phyloP scores from a whole-genome alignment of 768 basidiomycete species.

The Phaeotremella fagi region DNA sequence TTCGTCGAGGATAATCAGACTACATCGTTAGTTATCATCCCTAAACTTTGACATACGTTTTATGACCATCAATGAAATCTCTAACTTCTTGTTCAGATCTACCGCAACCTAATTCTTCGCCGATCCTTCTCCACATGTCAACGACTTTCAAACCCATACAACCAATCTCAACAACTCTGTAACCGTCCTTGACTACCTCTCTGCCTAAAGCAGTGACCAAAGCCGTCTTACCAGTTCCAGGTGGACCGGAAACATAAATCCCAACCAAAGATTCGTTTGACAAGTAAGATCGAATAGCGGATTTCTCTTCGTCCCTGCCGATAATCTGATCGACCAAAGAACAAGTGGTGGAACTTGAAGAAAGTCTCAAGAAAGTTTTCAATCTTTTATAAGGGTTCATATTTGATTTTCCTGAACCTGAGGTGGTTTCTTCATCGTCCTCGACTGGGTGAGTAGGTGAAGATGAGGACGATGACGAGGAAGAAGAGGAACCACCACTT shows the following conservation, averaged over 20 bases:
- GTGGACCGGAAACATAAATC: constrained; percentile 80
- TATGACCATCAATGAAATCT: constrained; percentile 15
- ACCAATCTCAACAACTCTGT: constrained; percentile 42
- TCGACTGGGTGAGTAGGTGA: background rate
- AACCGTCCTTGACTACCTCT: constrained; percentile 22
- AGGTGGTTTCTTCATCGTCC: background rate
- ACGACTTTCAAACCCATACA: constrained; percentile 46
- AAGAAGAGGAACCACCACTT: constrained; percentile 1
- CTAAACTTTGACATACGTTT: constrained; percentile 4
- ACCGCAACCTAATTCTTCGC: constrained; percentile 33
- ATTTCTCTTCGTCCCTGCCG: constrained; percentile 44
- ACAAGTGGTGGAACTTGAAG: constrained; percentile 12
- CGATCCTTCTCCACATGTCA: constrained; percentile 43
- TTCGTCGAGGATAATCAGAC: constrained; percentile 48
- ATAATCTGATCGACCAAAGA: constrained; percentile 26
- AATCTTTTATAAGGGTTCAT: constrained; percentile 43
- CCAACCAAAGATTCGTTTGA: constrained; percentile 21
- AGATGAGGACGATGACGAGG: background rate
- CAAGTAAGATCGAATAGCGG: constrained; percentile 28
- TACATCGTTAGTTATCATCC: constrained; percentile 9
- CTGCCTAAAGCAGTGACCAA: constrained; percentile 39
- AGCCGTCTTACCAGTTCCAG: constrained; percentile 73
- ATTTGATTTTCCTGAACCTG: background rate
- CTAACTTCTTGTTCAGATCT: constrained; percentile 25
- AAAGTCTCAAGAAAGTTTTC: constrained; percentile 41